Conservation (phyloP, 2,329 filamentous ascomycete genomes). For the Huntiella savannae region DNA sequence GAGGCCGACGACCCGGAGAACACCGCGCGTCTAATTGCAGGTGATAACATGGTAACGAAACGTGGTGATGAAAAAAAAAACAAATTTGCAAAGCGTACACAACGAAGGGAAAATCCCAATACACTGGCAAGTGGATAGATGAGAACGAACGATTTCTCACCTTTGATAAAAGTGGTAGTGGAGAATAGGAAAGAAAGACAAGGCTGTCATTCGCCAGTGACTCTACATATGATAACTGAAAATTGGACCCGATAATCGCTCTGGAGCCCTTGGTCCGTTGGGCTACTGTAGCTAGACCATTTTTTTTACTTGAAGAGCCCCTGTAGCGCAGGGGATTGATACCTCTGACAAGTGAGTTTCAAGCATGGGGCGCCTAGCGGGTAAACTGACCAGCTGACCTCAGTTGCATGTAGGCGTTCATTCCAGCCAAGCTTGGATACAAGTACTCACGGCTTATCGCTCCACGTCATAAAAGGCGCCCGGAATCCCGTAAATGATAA, state of each 20-base stretch:
- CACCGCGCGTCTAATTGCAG: constrained; percentile 36
- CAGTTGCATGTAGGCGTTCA: too few species aligned
- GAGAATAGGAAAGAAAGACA: constrained; percentile 4
- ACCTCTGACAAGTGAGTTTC: too few species aligned
- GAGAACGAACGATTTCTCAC: not conserved
- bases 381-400: too few species aligned
- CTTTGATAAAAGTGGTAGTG: constrained; percentile 3
- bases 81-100: constrained; percentile 10
- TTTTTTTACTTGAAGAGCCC: too few species aligned
- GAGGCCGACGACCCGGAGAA: constrained; percentile 13
- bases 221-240: not conserved
- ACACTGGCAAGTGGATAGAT: not conserved
- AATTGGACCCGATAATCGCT: constrained; percentile 1
- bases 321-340: too few species aligned
- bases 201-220: not conserved
- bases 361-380: too few species aligned
- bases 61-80: constrained; percentile 6
- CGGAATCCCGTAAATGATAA: too few species aligned
- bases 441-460: too few species aligned
- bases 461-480: too few species aligned
- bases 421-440: too few species aligned
- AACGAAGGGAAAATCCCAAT: not conserved
- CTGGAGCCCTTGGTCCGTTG: not conserved
- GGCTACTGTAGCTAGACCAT: too few species aligned
- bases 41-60: constrained; percentile 28